A percentile compares a stretch with the other conserved stretches of the same genome.
Conservation (phyloP, 2,329 filamentous ascomycete genomes). For the Cladosporium sp. region DNA sequence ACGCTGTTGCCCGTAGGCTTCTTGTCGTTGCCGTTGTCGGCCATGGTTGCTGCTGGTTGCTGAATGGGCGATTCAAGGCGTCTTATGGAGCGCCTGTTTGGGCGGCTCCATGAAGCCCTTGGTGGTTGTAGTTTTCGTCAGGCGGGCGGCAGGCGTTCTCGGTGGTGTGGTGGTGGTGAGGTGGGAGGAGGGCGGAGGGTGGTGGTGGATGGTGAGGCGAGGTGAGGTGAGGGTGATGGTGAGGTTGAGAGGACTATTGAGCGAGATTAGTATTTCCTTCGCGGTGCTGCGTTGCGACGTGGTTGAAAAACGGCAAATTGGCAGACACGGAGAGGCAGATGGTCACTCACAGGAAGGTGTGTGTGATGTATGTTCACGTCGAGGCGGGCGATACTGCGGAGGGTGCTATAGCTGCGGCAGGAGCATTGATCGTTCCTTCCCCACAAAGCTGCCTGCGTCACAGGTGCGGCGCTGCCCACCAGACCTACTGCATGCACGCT, state of each 20-base stretch:
- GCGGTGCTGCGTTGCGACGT: not conserved
- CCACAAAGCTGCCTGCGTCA: constrained; percentile 16
- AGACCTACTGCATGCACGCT: constrained; percentile 9
- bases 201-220: not conserved
- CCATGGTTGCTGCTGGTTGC: constrained; percentile 25
- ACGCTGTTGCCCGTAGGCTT: constrained; percentile 18
- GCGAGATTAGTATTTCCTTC: not conserved
- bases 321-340: not conserved
- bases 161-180: not conserved
- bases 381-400: constrained; percentile 9
- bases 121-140: not conserved
- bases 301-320: not conserved
- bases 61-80: constrained; percentile 28
- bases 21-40: constrained; percentile 21
- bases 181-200: not conserved
- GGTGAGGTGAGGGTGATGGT: not conserved
- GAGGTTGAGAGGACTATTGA: not conserved
- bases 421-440: constrained; percentile 15
- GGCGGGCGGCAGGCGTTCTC: not conserved
- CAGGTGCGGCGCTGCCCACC: constrained; percentile 6
- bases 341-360: not conserved
- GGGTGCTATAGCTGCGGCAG: constrained; percentile 8
- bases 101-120: constrained; percentile 29
- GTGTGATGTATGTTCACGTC: not conserved
- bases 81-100: constrained; percentile 30